Evolutionary conservation across 768 basidiomycete genomes (phyloP).

Genomic region (Rhizopogon rudus): DNA sequence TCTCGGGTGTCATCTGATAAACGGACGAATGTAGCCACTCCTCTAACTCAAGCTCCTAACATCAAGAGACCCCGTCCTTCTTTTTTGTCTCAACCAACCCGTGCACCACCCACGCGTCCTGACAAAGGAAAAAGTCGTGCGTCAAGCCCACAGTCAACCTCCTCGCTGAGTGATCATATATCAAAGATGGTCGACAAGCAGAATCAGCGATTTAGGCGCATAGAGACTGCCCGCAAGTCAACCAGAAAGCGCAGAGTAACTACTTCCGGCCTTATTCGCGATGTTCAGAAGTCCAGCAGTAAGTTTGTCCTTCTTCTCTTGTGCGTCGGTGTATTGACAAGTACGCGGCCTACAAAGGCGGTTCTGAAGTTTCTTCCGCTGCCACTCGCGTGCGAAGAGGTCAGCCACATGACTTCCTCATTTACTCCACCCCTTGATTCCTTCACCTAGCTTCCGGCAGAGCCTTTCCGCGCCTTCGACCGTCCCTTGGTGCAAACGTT

Average conservation of each 20-base stretch:
- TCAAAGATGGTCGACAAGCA: background rate
- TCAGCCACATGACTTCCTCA: slow-evolving; percentile 9
- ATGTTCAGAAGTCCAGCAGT: slow-evolving; percentile 13
- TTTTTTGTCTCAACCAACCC: background rate
- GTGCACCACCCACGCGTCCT: background rate
- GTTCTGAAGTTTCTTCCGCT: slow-evolving; percentile 5
- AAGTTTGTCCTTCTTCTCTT: slow-evolving; percentile 1
- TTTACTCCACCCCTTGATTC: slow-evolving; percentile 11
- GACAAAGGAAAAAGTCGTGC: background rate
- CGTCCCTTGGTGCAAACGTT: background rate
- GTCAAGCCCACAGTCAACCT: background rate
- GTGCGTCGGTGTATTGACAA: background rate
- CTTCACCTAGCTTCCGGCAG: slow-evolving; percentile 4
- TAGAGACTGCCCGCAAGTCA: background rate
- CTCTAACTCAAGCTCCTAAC: slow-evolving; percentile 8
- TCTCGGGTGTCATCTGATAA: background rate
- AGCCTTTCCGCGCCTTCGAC: slow-evolving; percentile 8
- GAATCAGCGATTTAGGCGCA: slow-evolving; percentile 13
- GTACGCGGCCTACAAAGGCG: background rate
- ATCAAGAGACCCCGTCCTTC: background rate
- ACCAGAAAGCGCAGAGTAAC: slow-evolving; percentile 7
- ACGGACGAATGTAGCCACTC: background rate
- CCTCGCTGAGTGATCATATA: background rate
- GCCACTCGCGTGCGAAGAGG: slow-evolving; percentile 13
- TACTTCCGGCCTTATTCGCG: slow-evolving; percentile 8